Conservation (phyloP, 768 basidiomycete genomes). For the Phanerochaete sordida region DNA sequence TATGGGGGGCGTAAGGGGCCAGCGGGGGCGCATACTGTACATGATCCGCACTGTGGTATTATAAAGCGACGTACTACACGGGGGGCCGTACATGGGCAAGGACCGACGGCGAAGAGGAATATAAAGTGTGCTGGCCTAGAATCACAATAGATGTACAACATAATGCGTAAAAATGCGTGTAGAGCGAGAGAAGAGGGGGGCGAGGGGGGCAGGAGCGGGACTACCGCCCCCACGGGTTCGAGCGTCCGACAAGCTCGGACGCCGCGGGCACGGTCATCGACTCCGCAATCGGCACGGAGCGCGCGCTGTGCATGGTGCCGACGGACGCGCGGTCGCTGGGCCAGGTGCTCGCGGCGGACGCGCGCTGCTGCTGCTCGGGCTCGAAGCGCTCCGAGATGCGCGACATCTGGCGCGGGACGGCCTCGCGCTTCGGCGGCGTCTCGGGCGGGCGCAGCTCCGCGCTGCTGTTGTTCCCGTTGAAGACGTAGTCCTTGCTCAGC, state of each 20-base stretch:
- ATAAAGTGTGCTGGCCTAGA: no score
- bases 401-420: not conserved
- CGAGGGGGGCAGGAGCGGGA: no score
- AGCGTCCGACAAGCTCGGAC: not conserved
- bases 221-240: not conserved
- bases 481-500: not conserved
- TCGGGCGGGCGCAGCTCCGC: not conserved
- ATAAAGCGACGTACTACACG: no score
- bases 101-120: no score
- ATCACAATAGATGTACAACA: no score
- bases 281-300: conserved; percentile 25
- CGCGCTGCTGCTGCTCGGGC: not conserved
- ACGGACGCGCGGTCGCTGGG: not conserved
- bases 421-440: not conserved
- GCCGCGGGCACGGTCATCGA: conserved; percentile 28
- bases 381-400: not conserved
- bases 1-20: no score
- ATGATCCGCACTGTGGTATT: no score
- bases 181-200: no score
- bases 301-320: conserved; percentile 3
- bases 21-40: no score
- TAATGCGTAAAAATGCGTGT: no score
- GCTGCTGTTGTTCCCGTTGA: not conserved
- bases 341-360: not conserved
- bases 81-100: no score